Base-by-base conservation (phyloP, 2,329 filamentous ascomycete genomes). In the Monilinia vaccinii-corymbosi region DNA sequence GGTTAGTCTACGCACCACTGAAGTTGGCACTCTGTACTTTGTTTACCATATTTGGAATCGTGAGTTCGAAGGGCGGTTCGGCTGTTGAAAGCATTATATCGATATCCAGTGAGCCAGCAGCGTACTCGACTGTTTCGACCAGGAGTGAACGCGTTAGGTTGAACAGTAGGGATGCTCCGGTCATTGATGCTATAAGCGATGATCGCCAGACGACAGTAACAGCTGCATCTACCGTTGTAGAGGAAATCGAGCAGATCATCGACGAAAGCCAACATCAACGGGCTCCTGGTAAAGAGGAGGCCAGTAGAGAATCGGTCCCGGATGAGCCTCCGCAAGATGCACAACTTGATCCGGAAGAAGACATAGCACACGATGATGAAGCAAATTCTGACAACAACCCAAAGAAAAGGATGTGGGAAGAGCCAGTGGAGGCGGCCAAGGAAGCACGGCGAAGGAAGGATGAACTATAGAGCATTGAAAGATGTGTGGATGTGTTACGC, bases 1-100 rank as follows among this genome's bases (percentile, higher is more conserved):
- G 91, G 89, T 78, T 97, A 25, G 74, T 97, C 28, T 93, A 89
- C 82, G 77, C 94, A 60, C 93, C 93, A 1, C 67, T 93, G n/a
- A 85, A 85, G 68, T 72, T 89, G 23, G 64, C 86, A 13, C 86
- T 86, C 68, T 84, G 81, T 32, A 72, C 82, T 56, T 72, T 81
- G 16, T 77, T 85, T 61, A 78, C 79, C 18, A 75, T 85, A 3
- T 73, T 87, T 25, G 77, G 81, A 56, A 62, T 73, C 25, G 67
- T 70, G 2, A 67, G 71, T 58, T 42, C 59, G 21, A 42, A 63
- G 14, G 63, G 40, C 61, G 63, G 61, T 36, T 34, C 52, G 5
- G 60, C 42, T 55, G 47, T 58, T 14, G 58, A 49, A 56, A 61
- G 58, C 38, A 51, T 42, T 32, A 47, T 61, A 1, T 34, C 64